Evolutionary conservation across 805 yeast species (phyloP).

Genomic region (Starmerella asiatica): DNA sequence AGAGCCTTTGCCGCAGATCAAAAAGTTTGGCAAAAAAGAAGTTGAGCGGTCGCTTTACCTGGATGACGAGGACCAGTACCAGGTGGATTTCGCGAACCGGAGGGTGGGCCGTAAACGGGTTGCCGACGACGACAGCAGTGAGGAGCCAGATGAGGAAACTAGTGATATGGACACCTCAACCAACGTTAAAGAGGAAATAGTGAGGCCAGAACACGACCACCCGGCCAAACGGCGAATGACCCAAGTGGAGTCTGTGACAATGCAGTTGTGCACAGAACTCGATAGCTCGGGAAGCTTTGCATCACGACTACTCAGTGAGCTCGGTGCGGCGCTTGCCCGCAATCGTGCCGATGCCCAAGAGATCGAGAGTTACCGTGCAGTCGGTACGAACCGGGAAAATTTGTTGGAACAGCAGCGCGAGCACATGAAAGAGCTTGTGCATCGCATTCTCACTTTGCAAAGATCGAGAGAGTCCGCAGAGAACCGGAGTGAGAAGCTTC

Average conservation of each 20-base stretch:
- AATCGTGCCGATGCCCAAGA: conserved; percentile 34
- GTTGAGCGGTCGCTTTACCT: conserved; percentile 46
- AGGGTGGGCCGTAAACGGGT: conserved; percentile 16
- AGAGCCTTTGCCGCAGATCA: conserved; percentile 55
- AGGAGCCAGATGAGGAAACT: background rate
- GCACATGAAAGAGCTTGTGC: conserved; percentile 35
- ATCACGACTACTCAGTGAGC: conserved; percentile 4
- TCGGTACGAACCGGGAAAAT: conserved; percentile 31
- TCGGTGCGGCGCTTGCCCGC: conserved; percentile 30
- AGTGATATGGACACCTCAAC: background rate
- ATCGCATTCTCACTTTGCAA: conserved; percentile 33
- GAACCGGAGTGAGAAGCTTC: conserved; percentile 19
- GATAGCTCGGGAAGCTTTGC: conserved; percentile 7
- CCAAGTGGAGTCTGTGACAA: conserved; percentile 9
- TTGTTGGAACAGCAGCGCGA: conserved; percentile 33
- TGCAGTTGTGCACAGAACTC: conserved; percentile 2
- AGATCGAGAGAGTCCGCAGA: conserved; percentile 18
- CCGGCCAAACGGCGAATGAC: conserved; percentile 13
- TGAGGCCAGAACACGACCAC: conserved; percentile 6
- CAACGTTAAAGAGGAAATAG: background rate
- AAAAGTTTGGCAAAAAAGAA: conserved; percentile 52
- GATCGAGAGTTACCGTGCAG: conserved; percentile 33
- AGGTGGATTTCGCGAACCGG: conserved; percentile 13
- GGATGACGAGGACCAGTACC: conserved; percentile 17
- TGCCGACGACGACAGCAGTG: conserved; percentile 14